Evolutionary conservation across 805 yeast species (phyloP), one percentile per base, ranked within the genome.

Genomic region (Debaryomyces castellii): DNA sequence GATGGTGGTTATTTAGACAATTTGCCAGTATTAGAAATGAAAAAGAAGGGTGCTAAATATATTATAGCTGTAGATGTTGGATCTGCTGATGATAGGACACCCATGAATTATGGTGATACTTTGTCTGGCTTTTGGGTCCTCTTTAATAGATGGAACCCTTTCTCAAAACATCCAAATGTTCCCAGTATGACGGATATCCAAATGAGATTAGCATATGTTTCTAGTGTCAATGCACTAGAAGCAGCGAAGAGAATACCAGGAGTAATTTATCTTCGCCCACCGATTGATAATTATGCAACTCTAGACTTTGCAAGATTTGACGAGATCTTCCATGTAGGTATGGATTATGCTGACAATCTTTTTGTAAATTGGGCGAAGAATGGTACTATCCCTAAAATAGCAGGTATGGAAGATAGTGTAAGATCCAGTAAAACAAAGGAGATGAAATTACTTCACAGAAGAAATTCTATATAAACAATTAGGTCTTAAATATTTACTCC

Each of bases 1-100:
- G 99, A 92, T 65, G 99, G 99, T 36, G 99, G 99, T 0, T 92
- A 94, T 62, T 83, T 94, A 44, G 98, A 92, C 61, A 92, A 92
- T 60, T 71, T 92, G 46, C 95, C 99, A 0, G 98, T 92, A 2
- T 76, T 76, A 52, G 97, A 92, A 60, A 94, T 92, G 98, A 85
- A 86, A 62, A 78, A 82, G 34, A 76, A 87, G 48, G 98, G 98
- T 1, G 96, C 96, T 2, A 82, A 83, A 46, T 78, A 85, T 33
- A 82, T 92, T 14, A 81, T 94, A 59, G 98, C 99, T 0, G 91
- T 90, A 12, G 99, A 92, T 65, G 99, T 92, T 32, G 99, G 99
- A 0, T 87, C 97, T 1, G 87, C 84, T 3, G 98, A 94, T 61
- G 98, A 91, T 56, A 76, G 92, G 41, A 83, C 96, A 0, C 92